Conservation (phyloP, 108 stramenopile species). For the Epithemia pelagica region DNA sequence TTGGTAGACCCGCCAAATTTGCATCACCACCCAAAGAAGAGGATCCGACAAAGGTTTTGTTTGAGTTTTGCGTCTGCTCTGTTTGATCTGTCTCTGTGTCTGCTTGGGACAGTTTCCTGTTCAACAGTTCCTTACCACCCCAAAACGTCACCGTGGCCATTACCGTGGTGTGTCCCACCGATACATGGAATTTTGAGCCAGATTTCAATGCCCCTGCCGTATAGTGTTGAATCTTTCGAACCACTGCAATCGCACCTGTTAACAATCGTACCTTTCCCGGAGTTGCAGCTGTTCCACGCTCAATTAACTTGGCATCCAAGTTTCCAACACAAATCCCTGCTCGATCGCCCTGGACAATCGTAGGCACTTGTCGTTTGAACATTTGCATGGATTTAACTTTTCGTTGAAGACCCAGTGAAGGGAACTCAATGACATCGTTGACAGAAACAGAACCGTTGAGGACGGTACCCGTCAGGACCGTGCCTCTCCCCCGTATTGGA, state of each 20-base stretch:
- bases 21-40: slow-evolving; percentile 75
- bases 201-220: slow-evolving; percentile 51
- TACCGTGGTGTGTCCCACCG: slow-evolving; percentile 93
- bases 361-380: slow-evolving; percentile 80
- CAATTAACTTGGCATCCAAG: slow-evolving; percentile 88
- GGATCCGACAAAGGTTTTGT: slow-evolving; percentile 23
- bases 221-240: slow-evolving; percentile 82
- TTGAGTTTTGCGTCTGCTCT: not conserved
- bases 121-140: slow-evolving; percentile 81
- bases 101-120: slow-evolving; percentile 2
- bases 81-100: slow-evolving; percentile 1
- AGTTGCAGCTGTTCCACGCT: slow-evolving; percentile 84
- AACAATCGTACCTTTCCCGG: slow-evolving; percentile 79
- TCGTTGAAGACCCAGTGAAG: slow-evolving; percentile 68
- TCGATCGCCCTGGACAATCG: slow-evolving; percentile 89
- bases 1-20: slow-evolving; percentile 70
- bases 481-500: slow-evolving; percentile 94
- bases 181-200: slow-evolving; percentile 83
- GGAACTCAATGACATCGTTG: slow-evolving; percentile 91
- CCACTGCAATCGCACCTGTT: slow-evolving; percentile 79
- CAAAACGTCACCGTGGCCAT: slow-evolving; percentile 97
- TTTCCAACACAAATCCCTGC: slow-evolving; percentile 92
- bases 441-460: slow-evolving; percentile 75
- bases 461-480: slow-evolving; percentile 95
- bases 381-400: slow-evolving; percentile 98